These are phyloP conservation scores for Suillus clintonianus DNA, from an alignment of 768 basidiomycete genomes.

Conservation along the genomic window DNA sequence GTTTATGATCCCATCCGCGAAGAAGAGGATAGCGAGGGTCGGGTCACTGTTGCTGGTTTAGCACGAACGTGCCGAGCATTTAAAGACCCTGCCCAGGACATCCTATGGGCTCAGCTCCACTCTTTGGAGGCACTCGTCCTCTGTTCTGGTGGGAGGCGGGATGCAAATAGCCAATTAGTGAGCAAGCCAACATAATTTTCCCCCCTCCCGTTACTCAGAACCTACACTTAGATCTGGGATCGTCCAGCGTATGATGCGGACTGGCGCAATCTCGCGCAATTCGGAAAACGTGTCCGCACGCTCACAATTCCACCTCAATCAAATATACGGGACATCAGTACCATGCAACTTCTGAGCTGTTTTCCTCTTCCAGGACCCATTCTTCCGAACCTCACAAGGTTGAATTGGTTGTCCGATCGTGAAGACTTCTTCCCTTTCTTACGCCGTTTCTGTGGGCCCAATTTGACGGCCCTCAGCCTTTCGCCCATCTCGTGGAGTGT, in stretches of 20 bases:
- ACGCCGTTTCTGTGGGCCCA: background rate
- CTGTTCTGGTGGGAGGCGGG: slow-evolving; percentile 2
- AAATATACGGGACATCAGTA: background rate
- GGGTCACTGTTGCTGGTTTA: background rate
- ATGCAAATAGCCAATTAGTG: background rate
- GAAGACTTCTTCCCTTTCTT: background rate
- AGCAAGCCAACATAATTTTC: background rate
- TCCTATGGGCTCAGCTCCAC: slow-evolving; percentile 7
- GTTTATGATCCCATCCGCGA: slow-evolving; percentile 9
- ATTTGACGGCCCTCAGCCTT: background rate
- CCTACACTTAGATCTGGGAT: background rate
- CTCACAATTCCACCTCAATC: background rate
- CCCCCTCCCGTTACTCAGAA: background rate
- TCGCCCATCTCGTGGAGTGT: background rate
- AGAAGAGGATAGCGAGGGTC: background rate
- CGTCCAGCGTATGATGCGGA: slow-evolving; percentile 2
- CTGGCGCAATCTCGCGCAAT: background rate
- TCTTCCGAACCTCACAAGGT: slow-evolving; percentile 25
- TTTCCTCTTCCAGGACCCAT: slow-evolving; percentile 11
- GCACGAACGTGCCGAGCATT: slow-evolving; percentile 6
- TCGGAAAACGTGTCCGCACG: background rate
- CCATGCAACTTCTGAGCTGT: background rate
- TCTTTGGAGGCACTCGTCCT: slow-evolving; percentile 2
- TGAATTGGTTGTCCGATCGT: slow-evolving; percentile 15
- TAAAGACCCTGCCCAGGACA: background rate